Percentiles rank a stretch among this genome's conserved stretches.
phyloP scores from a whole-genome alignment of 345 rosid genomes.

The Microthlaspi erraticum region DNA sequence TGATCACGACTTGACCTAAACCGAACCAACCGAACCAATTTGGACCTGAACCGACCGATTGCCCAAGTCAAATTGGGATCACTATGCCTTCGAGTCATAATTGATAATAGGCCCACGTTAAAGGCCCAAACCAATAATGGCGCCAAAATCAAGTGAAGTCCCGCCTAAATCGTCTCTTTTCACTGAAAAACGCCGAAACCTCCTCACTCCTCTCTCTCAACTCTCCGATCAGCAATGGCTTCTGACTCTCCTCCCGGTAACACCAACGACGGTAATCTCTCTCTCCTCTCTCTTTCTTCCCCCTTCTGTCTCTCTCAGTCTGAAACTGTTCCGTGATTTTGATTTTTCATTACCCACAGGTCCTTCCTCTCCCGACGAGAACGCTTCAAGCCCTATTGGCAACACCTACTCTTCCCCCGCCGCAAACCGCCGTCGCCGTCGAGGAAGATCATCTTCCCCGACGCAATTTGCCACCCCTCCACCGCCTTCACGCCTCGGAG shows the following conservation, averaged over 20 bases:
- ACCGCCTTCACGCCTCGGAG: slow-evolving; percentile 45
- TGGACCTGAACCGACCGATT: too few relatives aligned
- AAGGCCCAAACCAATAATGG: slow-evolving; percentile 49
- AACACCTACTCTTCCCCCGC: slow-evolving; percentile 68
- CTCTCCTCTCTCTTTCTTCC: background rate
- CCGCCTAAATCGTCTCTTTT: slow-evolving; percentile 33
- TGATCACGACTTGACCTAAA: too few relatives aligned
- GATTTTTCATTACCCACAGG: slow-evolving; percentile 42
- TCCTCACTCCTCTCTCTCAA: slow-evolving; percentile 25
- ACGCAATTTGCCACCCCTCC: slow-evolving; percentile 50
- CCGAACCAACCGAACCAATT: too few relatives aligned
- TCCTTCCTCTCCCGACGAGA: slow-evolving; percentile 72
- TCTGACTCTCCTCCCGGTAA: slow-evolving; percentile 65
- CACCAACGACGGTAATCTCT: slow-evolving; percentile 50
- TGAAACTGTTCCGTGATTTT: background rate
- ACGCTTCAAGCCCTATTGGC: slow-evolving; percentile 68
- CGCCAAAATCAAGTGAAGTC: slow-evolving; percentile 52
- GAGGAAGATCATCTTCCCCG: slow-evolving; percentile 46
- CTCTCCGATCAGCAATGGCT: slow-evolving; percentile 58
- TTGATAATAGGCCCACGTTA: background rate
- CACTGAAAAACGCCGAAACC: slow-evolving; percentile 28
- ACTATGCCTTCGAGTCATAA: background rate
- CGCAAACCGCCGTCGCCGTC: slow-evolving; percentile 41
- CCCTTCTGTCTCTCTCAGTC: background rate
- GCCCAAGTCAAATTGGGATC: background rate